Evolutionary conservation across 805 yeast species (phyloP), one percentile per base, ranked within the genome.

Genomic region (Wickerhamiella spandovensis): DNA sequence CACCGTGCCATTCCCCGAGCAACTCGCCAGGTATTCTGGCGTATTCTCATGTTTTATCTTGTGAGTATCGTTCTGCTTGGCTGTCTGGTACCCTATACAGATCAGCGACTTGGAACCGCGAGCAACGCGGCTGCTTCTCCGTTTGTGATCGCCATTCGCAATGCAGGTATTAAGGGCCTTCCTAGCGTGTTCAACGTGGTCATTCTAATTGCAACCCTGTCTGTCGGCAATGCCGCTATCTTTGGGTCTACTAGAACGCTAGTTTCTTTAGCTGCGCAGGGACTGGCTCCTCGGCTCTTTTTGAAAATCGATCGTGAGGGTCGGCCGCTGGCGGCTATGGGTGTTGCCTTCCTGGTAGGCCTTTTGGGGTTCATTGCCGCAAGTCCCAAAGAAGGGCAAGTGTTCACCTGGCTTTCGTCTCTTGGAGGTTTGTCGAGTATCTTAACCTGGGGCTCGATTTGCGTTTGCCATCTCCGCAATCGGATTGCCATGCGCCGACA

Each of bases 21-120:
- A 42, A 79, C 82, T 50, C 84, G 83, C 66, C 88, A 84, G 66
- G 85, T 83, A 1, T 82, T 85, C 67, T 84, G 92, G 90, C 73
- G 92, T 66, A 80, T 85, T 52, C 67, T 81, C 15, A 64, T 82
- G 55, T 84, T 84, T 61, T 85, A 84, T 68, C 72, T 85, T 62
- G 67, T 73, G 9, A 71, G 79, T 55, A 74, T 67, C 61, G 81
- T 68, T 50, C 71, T 74, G 58, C 75, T 71, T 57, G 82, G 87
- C 47, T 77, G 84, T 57, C 70, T 85, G 51, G 92, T 84, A n/a
- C 89, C 90, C 9, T 82, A 72, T 61, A 69, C 69, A 52, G 75
- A 77, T 51, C 56, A 63, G 2, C 64, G 77, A 53, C 68, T 81
- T 50, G 71, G 74, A 41, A 54, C 71, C 2, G 17, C 39, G 2